Conservation (phyloP, 495 filamentous ascomycete genomes). For the Podospora pseudocomata region DNA sequence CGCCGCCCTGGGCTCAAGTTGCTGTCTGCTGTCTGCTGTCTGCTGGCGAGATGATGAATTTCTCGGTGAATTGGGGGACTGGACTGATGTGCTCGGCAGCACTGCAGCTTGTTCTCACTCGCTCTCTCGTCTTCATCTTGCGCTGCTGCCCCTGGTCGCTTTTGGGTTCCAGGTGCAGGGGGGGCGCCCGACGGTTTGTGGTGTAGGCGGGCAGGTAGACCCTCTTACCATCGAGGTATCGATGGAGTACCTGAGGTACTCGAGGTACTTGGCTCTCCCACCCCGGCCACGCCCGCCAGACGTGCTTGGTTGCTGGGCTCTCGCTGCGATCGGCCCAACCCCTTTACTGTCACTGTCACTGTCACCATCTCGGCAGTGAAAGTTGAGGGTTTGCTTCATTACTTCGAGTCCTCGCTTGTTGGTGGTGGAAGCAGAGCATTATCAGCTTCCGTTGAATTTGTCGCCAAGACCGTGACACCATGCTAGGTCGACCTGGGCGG, state of each 20-base stretch:
- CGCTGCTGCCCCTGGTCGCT: slow-evolving; percentile 12
- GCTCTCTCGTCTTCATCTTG: background rate
- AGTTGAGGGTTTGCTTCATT: background rate
- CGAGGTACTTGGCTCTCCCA: slow-evolving; percentile 3
- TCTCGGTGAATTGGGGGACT: background rate
- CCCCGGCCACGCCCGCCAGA: background rate
- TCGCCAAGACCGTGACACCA: background rate
- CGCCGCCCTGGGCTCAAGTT: background rate
- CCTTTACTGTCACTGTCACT: background rate
- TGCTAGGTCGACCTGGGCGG: background rate
- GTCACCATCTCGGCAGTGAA: background rate
- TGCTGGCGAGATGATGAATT: background rate
- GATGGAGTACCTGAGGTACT: slow-evolving; percentile 5
- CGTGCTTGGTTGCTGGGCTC: background rate
- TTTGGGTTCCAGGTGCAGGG: slow-evolving; percentile 10
- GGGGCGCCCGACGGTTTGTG: slow-evolving; percentile 8
- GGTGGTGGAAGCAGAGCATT: background rate
- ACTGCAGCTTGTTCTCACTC: background rate
- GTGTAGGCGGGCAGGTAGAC: slow-evolving; percentile 6
- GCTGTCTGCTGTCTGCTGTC: too few species aligned
- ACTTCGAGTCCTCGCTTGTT: background rate
- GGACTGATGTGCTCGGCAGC: background rate
- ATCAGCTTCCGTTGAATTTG: background rate
- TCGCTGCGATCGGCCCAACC: slow-evolving; percentile 1
- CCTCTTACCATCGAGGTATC: slow-evolving; percentile 13